Evolutionary conservation across 768 basidiomycete species (phyloP).

Genomic region (Leccinum ochraceum): DNA sequence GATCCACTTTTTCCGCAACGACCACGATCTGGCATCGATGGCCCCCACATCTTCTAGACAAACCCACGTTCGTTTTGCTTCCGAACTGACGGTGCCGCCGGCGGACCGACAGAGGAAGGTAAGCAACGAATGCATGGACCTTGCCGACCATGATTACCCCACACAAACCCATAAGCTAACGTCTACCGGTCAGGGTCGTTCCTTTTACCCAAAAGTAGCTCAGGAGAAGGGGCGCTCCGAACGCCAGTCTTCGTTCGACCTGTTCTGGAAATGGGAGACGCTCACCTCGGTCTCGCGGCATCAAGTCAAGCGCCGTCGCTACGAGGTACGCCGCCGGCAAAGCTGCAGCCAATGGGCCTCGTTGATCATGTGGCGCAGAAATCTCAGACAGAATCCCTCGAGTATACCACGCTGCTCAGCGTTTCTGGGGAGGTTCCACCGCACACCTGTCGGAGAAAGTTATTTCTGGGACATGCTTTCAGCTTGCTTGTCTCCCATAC

Average conservation of each 20-base stretch:
- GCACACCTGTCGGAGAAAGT: neutral
- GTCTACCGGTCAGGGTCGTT: conserved; percentile 18
- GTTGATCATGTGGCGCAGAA: conserved; percentile 2
- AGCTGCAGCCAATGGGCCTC: neutral
- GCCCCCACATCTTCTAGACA: conserved; percentile 12
- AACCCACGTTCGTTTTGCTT: conserved; percentile 35
- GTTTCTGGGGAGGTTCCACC: conserved; percentile 2
- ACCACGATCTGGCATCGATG: conserved; percentile 28
- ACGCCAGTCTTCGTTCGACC: conserved; percentile 36
- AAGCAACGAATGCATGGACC: conserved; percentile 1
- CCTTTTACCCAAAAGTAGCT: conserved; percentile 43
- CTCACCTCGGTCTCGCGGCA: conserved; percentile 27
- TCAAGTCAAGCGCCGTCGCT: neutral
- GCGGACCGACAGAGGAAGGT: conserved; percentile 36
- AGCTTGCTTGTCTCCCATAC: neutral
- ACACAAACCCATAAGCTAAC: neutral
- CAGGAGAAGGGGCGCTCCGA: conserved; percentile 38
- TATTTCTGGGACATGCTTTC: neutral
- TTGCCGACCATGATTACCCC: neutral
- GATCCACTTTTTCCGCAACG: neutral
- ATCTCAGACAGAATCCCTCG: neutral
- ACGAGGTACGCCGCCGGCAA: conserved; percentile 11
- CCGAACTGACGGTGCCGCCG: conserved; percentile 34
- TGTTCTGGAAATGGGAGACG: conserved; percentile 37
- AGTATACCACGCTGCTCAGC: conserved; percentile 1